These are phyloP conservation scores for Sporothrix globosa DNA, from an alignment of 2,329 filamentous ascomycete species.

Conservation along the genomic window DNA sequence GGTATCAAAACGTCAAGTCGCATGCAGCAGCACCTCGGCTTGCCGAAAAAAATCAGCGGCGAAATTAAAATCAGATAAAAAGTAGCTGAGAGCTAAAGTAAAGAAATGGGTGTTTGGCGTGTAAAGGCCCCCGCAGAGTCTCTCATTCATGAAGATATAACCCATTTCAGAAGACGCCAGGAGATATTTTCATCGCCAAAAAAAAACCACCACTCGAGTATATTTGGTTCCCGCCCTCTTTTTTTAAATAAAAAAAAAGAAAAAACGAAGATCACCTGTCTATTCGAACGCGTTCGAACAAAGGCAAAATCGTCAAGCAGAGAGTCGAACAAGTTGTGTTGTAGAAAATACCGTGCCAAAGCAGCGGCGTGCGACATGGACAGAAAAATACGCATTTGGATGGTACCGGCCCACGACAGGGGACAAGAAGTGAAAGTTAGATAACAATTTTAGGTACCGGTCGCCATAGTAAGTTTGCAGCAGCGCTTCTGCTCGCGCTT, in stretches of 20 bases:
- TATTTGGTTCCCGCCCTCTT: conserved; percentile 30
- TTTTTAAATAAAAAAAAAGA: neutral
- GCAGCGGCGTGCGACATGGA: conserved; percentile 11
- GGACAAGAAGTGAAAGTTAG: conserved; percentile 7
- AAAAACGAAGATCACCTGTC: neutral
- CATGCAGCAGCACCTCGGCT: neutral
- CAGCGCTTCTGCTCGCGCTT: conserved; percentile 28
- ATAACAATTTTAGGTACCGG: conserved; percentile 30
- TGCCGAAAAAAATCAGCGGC: conserved; percentile 10
- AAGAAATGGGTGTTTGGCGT: conserved; percentile 35
- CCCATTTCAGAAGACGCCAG: conserved; percentile 36
- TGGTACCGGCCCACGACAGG: conserved; percentile 13
- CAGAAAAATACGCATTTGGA: conserved; percentile 25
- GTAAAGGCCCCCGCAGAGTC: conserved; percentile 38
- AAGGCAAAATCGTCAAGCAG: conserved; percentile 21
- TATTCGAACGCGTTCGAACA: neutral
- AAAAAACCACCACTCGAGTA: conserved; percentile 28
- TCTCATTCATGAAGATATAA: conserved; percentile 36
- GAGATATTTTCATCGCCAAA: conserved; percentile 31
- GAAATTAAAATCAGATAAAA: conserved; percentile 32
- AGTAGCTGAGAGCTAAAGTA: conserved; percentile 37
- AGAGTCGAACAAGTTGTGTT: conserved; percentile 8
- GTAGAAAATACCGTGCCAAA: conserved; percentile 28
- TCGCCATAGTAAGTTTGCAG: conserved; percentile 29
- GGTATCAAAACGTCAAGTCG: neutral